These are phyloP conservation scores for Zalaria obscura DNA, from an alignment of 2,329 filamentous ascomycete species.

Conservation along the genomic window DNA sequence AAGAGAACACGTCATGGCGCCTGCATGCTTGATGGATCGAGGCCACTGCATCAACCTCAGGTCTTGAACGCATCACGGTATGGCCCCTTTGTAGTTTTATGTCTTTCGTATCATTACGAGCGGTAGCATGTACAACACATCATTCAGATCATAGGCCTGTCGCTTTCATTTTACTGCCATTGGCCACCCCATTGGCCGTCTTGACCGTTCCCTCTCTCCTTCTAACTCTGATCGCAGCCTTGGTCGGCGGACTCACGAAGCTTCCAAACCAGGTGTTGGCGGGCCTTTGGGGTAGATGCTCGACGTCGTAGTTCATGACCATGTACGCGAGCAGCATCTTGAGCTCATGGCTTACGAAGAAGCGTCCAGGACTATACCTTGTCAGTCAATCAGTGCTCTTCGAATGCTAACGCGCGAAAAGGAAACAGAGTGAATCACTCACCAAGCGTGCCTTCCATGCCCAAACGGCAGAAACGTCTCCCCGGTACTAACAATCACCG, in stretches of 20 bases:
- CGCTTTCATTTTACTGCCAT: no score
- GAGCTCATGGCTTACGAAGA: slow-evolving; percentile 21
- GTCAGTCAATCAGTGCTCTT: background rate
- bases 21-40: no score
- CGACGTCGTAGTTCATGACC: slow-evolving; percentile 23
- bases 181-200: background rate
- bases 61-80: no score
- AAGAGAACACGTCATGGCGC: no score
- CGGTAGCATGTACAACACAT: no score
- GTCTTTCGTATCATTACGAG: no score
- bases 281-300: slow-evolving; percentile 13
- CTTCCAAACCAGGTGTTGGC: slow-evolving; percentile 11
- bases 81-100: no score
- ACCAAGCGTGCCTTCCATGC: slow-evolving; percentile 17
- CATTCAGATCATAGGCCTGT: no score
- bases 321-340: slow-evolving; percentile 23
- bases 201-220: slow-evolving; percentile 2
- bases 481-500: slow-evolving; percentile 13
- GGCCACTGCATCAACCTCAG: no score
- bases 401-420: background rate
- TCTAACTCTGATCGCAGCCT: slow-evolving; percentile 8
- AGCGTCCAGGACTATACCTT: slow-evolving; percentile 20
- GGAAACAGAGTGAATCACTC: background rate
- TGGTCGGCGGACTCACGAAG: slow-evolving; percentile 9
- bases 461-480: slow-evolving; percentile 17